Evolutionary conservation across 495 filamentous ascomycete genomes (phyloP).

Genomic region (Halenospora varia): DNA sequence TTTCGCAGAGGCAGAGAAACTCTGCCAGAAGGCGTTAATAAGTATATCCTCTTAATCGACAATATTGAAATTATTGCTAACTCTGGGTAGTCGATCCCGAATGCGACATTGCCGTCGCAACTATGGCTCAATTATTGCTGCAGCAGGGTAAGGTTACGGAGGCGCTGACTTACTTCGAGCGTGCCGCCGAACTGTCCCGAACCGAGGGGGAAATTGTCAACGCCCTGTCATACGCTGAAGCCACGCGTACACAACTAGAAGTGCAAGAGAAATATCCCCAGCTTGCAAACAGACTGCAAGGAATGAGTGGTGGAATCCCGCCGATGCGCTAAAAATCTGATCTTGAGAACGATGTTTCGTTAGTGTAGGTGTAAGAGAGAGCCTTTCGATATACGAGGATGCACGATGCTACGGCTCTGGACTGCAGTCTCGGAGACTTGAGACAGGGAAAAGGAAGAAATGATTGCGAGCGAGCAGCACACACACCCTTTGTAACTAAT

Average conservation of each 20-base stretch:
- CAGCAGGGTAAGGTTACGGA: conserved; percentile 97
- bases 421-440: not conserved
- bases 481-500: conserved; percentile 22
- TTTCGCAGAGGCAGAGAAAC: conserved; percentile 87
- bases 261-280: conserved; percentile 99
- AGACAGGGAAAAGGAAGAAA: not conserved
- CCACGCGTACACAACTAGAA: conserved; percentile 92
- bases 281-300: conserved; percentile 75
- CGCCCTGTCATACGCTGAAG: conserved; percentile 94
- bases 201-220: conserved; percentile 96
- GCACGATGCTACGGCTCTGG: conserved; percentile 1
- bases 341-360: not conserved
- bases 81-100: conserved; percentile 84
- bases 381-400: not conserved
- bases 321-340: conserved; percentile 16
- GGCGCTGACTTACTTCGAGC: conserved; percentile 95
- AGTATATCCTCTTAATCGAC: conserved; percentile 57
- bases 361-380: not conserved
- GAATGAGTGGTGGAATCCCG: conserved; percentile 47
- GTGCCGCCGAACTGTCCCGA: conserved; percentile 89
- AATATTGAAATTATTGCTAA: conserved; percentile 11
- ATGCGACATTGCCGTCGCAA: conserved; percentile 97
- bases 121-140: conserved; percentile 97
- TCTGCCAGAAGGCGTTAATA: conserved; percentile 95
- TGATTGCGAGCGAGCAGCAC: not conserved